Conservation (phyloP, 1,139 yeast genomes). For the Kodamaea suecica region DNA sequence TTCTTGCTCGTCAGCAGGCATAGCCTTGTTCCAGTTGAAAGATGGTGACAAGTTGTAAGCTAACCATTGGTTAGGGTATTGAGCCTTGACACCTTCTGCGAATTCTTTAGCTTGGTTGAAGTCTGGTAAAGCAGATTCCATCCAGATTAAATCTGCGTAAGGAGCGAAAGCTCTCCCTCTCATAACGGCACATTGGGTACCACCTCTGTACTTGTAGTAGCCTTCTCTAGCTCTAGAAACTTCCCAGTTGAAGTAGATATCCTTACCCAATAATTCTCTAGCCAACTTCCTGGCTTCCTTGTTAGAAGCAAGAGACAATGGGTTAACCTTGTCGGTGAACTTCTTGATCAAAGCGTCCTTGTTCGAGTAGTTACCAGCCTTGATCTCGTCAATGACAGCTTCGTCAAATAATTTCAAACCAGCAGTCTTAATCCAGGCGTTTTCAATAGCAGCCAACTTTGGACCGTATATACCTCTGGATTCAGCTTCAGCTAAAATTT, state of each 20-base stretch:
- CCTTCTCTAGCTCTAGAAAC: constrained; percentile 96
- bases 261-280: constrained; percentile 73
- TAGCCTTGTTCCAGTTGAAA: constrained; percentile 96
- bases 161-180: constrained; percentile 97
- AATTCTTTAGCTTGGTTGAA: constrained; percentile 91
- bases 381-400: constrained; percentile 85
- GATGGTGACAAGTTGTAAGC: constrained; percentile 96
- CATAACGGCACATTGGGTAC: constrained; percentile 96
- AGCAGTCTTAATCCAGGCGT: constrained; percentile 80
- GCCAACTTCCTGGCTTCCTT: constrained; percentile 81
- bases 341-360: constrained; percentile 63
- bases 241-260: constrained; percentile 93
- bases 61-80: constrained; percentile 88
- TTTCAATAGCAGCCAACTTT: constrained; percentile 69
- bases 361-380: constrained; percentile 56
- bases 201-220: constrained; percentile 93
- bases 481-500: constrained; percentile 82
- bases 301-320: constrained; percentile 72
- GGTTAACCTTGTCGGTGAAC: constrained; percentile 69
- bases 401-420: constrained; percentile 87
- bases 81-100: constrained; percentile 82
- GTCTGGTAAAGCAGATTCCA: constrained; percentile 97
- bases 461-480: constrained; percentile 67
- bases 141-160: constrained; percentile 95
- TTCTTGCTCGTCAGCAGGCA: constrained; percentile 83